phyloP scores from a whole-genome alignment of 1,139 yeast genomes.

The Maudiozyma humilis region DNA sequence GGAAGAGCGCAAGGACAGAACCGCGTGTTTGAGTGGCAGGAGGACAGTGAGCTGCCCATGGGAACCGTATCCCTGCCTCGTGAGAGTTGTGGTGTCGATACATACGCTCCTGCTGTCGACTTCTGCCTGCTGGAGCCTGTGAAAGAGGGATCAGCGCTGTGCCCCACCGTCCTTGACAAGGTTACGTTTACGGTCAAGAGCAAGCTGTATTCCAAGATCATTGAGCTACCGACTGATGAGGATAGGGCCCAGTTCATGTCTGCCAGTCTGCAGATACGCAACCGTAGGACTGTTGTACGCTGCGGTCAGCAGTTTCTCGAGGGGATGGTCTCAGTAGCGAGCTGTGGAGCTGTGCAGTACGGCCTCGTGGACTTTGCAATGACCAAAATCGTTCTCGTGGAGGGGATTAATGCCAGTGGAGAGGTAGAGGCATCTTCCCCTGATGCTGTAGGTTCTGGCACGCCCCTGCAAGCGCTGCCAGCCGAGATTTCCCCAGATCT shows the following conservation, averaged over 20 bases:
- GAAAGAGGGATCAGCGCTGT: not conserved
- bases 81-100: constrained; percentile 6
- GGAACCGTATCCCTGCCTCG: constrained; percentile 14
- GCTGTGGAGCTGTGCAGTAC: constrained; percentile 14
- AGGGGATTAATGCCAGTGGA: constrained; percentile 11
- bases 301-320: constrained; percentile 13
- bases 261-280: constrained; percentile 17
- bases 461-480: no score
- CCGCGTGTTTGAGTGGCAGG: constrained; percentile 6
- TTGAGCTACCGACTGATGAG: constrained; percentile 9
- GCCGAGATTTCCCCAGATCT: no score
- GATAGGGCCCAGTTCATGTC: constrained; percentile 19
- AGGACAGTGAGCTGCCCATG: constrained; percentile 9
- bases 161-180: constrained; percentile 9
- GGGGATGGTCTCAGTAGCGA: constrained; percentile 17
- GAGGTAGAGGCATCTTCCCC: no score
- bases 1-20: not conserved
- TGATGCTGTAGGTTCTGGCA: no score
- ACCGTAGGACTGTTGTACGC: constrained; percentile 15
- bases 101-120: constrained; percentile 12
- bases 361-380: constrained; percentile 20
- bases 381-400: constrained; percentile 20
- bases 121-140: constrained; percentile 13
- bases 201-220: constrained; percentile 19
- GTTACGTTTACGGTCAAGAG: constrained; percentile 16